Base-by-base conservation (phyloP, 345 rosid species). In the Lepidium africanum region DNA sequence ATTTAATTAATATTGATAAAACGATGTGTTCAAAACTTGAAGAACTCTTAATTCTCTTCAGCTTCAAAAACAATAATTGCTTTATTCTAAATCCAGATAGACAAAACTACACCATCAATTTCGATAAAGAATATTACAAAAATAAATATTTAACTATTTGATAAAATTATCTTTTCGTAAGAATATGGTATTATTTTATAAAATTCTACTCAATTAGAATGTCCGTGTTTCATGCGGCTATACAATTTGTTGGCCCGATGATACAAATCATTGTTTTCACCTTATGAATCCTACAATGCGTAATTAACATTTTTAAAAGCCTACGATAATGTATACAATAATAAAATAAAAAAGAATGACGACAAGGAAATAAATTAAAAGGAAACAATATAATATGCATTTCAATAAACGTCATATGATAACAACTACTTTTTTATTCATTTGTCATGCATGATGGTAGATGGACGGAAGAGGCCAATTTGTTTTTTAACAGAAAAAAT, bases 361-460 rank as follows among this genome's bases (percentile, higher is more conserved):
- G 70, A 68, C 65, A 67, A 68, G 48, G 15, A 55, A 32, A 39
- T 62, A 62, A 67, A 59, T 38, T 36, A 75, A 35, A 47, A 25
- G 51, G 38, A 65, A 48, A 55, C 65, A 68, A 30, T 75, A 69
- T 55, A 62, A 62, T 37, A 67, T 30, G 73, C 46, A 61, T 54
- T 30, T 10, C 13, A 8, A 45, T 67, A 53, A 38, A 62, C 66
- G 74, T 75, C 75, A 69, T 62, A 57, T 48, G 74, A 75, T 55
- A 55, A 19, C 33, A 62, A 63, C 74, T 41, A 49, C 61, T 47
- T 75, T 47, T 75, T 54, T 47, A 21, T 61, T 68, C 66, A 69
- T 63, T 69, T 30, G 61, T 75, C 74, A 75, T 75, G 70, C 74
- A 41, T 69, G 65, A 75, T 75, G 74, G 63, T 62, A 69, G 60